Evolutionary conservation across 495 filamentous ascomycete species (phyloP).

Genomic region (Neurospora sp.): DNA sequence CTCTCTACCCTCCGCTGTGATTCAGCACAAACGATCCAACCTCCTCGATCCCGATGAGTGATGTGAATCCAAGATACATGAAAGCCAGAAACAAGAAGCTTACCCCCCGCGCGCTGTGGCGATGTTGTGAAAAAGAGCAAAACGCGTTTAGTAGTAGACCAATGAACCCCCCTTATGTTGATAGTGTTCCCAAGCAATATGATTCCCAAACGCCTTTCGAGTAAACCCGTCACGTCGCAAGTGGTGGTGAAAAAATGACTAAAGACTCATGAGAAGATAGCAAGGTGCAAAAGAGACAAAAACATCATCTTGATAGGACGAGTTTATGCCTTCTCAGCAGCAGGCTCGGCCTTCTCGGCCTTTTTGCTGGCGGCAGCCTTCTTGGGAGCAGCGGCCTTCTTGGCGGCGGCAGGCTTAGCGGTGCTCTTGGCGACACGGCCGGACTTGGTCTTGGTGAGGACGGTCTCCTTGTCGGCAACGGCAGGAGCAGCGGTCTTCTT

Average conservation of each 20-base stretch:
- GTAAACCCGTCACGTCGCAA: constrained; percentile 11
- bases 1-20: background rate
- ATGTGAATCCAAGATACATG: background rate
- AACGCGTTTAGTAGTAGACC: background rate
- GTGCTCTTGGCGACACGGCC: constrained; percentile 73
- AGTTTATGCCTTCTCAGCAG: constrained; percentile 9
- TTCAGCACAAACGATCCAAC: background rate
- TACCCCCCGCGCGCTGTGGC: background rate
- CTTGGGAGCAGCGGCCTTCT: constrained; percentile 56
- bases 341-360: constrained; percentile 31
- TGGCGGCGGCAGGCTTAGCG: constrained; percentile 44
- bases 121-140: background rate
- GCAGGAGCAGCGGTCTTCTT: constrained; percentile 32
- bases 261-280: constrained; percentile 13
- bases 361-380: constrained; percentile 40
- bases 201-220: constrained; percentile 1
- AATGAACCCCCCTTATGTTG: background rate
- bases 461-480: constrained; percentile 44
- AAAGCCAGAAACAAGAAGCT: constrained; percentile 1
- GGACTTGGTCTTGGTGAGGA: constrained; percentile 80
- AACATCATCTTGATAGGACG: background rate
- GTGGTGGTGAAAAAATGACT: background rate
- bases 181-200: constrained; percentile 1
- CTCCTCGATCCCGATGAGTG: background rate
- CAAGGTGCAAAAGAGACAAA: background rate